These are phyloP conservation scores for Aaosphaeria pasadenensis DNA, from an alignment of 2,329 filamentous ascomycete genomes.

Conservation along the genomic window DNA sequence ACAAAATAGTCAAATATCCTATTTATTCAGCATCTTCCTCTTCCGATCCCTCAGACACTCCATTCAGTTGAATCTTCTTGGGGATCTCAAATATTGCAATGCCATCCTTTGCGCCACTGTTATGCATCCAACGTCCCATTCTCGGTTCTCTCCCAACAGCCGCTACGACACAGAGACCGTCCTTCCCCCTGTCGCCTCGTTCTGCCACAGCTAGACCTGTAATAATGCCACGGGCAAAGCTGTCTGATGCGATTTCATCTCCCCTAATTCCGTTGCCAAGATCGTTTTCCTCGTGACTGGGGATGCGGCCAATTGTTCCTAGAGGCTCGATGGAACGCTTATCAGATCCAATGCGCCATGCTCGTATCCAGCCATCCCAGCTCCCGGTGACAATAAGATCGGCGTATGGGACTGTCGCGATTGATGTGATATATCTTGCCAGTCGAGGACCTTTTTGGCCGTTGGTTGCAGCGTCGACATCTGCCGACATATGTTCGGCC, in stretches of 20 bases:
- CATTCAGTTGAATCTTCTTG: constrained; percentile 22
- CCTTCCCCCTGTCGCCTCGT: constrained; percentile 69
- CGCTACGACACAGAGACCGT: constrained; percentile 78
- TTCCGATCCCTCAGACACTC: constrained; percentile 7
- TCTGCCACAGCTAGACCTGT: constrained; percentile 90
- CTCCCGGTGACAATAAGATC: constrained; percentile 88
- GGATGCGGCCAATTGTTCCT: constrained; percentile 58
- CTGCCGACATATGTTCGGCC: constrained; percentile 68
- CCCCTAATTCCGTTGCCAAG: constrained; percentile 3
- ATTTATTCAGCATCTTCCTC: constrained; percentile 6
- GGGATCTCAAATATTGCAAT: constrained; percentile 86
- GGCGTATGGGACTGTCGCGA: constrained; percentile 82
- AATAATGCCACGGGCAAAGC: constrained; percentile 67
- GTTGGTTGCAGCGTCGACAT: constrained; percentile 54
- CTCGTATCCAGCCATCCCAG: constrained; percentile 86
- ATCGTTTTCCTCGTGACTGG: constrained; percentile 12
- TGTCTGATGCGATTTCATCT: constrained; percentile 11
- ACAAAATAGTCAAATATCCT: not conserved
- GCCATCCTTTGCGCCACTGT: constrained; percentile 65
- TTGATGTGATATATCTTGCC: constrained; percentile 86
- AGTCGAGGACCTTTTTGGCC: constrained; percentile 50
- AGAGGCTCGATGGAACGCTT: constrained; percentile 73
- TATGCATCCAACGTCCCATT: constrained; percentile 75
- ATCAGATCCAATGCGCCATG: constrained; percentile 73
- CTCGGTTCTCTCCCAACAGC: constrained; percentile 84